phyloP scores from a whole-genome alignment of 148 eudicot species.

The Nepenthes gracilis region DNA sequence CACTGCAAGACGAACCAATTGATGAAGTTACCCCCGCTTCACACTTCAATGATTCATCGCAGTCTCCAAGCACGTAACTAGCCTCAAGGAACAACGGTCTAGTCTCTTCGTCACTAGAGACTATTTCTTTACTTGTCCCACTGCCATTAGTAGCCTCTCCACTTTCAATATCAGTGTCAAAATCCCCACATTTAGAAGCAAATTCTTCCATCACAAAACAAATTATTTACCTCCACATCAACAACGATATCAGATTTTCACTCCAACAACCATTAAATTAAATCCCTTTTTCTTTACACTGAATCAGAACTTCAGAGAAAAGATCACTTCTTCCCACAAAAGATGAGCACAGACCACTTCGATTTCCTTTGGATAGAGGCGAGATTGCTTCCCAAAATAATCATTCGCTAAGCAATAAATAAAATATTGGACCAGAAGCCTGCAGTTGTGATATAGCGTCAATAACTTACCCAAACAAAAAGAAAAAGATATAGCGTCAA shows the following conservation, averaged over 20 bases:
- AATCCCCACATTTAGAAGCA: conserved; percentile 19
- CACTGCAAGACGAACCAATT: conserved; percentile 6
- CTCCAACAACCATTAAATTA: too few species aligned
- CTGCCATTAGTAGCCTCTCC: conserved; percentile 21
- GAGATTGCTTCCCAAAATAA: too few species aligned
- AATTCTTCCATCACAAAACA: conserved; percentile 26
- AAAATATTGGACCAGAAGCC: too few species aligned
- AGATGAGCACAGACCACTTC: too few species aligned
- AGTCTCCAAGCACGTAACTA: conserved; percentile 8
- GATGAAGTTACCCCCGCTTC: conserved; percentile 17
- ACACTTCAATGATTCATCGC: conserved; percentile 11
- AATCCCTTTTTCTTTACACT: too few species aligned
- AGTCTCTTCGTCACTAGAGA: neutral
- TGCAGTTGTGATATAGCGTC: too few species aligned
- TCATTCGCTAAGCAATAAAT: too few species aligned
- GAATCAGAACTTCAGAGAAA: too few species aligned
- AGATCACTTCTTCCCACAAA: too few species aligned
- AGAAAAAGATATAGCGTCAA: too few species aligned
- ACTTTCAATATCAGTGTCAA: conserved; percentile 47
- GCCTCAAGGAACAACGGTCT: neutral
- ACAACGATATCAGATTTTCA: neutral
- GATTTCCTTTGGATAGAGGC: too few species aligned
- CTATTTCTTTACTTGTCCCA: conserved; percentile 2
- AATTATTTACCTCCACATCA: conserved; percentile 5
- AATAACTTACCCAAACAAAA: too few species aligned